Percentiles rank a stretch among this genome's conserved stretches.
phyloP scores from a whole-genome alignment of 805 yeast genomes.

The Ogataea trehaloabstinens region DNA sequence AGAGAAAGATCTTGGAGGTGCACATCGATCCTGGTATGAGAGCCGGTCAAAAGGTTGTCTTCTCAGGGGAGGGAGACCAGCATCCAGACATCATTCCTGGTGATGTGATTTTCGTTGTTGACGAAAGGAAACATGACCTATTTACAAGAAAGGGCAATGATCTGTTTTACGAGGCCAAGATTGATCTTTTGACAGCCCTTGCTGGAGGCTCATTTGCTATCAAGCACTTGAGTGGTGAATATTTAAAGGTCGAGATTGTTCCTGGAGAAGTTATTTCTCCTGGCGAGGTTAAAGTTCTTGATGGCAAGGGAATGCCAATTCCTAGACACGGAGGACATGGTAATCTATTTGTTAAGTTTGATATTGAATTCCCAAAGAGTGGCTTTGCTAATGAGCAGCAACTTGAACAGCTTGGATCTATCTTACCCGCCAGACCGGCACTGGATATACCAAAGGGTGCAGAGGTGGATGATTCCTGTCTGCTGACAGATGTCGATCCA shows the following conservation, averaged over 20 bases:
- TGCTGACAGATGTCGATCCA: slow-evolving; percentile 28
- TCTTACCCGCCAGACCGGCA: slow-evolving; percentile 75
- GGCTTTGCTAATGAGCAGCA: slow-evolving; percentile 75
- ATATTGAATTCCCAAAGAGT: slow-evolving; percentile 80
- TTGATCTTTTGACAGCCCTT: slow-evolving; percentile 90
- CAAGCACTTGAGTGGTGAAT: slow-evolving; percentile 90
- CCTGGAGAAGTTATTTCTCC: slow-evolving; percentile 96
- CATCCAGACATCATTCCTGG: slow-evolving; percentile 95
- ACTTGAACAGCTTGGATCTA: slow-evolving; percentile 65
- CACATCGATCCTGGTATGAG: slow-evolving; percentile 97
- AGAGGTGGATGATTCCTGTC: slow-evolving; percentile 65
- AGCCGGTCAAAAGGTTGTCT: slow-evolving; percentile 86
- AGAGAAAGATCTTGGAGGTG: slow-evolving; percentile 91
- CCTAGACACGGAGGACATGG: slow-evolving; percentile 87
- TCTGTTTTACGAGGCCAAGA: slow-evolving; percentile 76
- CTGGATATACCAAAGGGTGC: slow-evolving; percentile 66
- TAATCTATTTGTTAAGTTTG: slow-evolving; percentile 80
- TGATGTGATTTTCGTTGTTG: slow-evolving; percentile 89
- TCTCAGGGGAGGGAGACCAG: slow-evolving; percentile 97
- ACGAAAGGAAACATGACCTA: slow-evolving; percentile 80
- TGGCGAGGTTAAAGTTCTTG: slow-evolving; percentile 74
- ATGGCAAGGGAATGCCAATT: slow-evolving; percentile 97
- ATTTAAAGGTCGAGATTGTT: slow-evolving; percentile 72
- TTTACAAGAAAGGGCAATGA: slow-evolving; percentile 91
- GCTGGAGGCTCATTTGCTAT: slow-evolving; percentile 93